Percentiles rank a stretch among this genome's conserved stretches.
Conservation (phyloP, 345 rosid genomes). For the Gossypium australe region DNA sequence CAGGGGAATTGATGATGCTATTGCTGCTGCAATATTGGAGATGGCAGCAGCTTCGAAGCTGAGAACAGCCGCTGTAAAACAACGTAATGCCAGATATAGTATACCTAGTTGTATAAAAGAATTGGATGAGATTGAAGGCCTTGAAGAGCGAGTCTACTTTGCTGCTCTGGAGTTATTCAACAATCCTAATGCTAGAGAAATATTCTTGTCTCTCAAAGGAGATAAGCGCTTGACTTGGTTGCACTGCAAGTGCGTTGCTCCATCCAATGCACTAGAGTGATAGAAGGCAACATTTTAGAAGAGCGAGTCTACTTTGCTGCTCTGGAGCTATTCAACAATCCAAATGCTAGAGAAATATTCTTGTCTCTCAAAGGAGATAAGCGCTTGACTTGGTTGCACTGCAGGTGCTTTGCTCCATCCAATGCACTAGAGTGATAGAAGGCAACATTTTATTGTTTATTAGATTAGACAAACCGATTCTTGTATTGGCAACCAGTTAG, state of each 20-base stretch:
- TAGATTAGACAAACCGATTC: neutral
- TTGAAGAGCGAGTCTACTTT: constrained; percentile 39
- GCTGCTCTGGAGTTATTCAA: constrained; percentile 49
- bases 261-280: neutral
- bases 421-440: neutral
- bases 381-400: constrained; percentile 42
- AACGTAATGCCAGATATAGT: constrained; percentile 28
- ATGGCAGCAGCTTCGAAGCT: constrained; percentile 60
- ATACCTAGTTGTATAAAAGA: constrained; percentile 49
- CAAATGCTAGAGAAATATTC: constrained; percentile 48
- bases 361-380: constrained; percentile 39
- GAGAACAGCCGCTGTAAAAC: constrained; percentile 31
- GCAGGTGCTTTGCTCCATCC: constrained; percentile 30
- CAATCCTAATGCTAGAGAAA: constrained; percentile 43
- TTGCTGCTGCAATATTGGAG: constrained; percentile 46
- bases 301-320: constrained; percentile 45
- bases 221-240: constrained; percentile 46
- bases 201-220: constrained; percentile 42
- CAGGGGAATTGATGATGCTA: constrained; percentile 48
- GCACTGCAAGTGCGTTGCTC: constrained; percentile 30
- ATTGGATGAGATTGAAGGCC: constrained; percentile 29
- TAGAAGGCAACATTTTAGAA: neutral
- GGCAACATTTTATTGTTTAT: neutral
- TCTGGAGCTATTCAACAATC: constrained; percentile 40
- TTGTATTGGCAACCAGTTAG: neutral